Evolutionary conservation across 306 rosid species (phyloP).

Genomic region (Vigna angularis): DNA sequence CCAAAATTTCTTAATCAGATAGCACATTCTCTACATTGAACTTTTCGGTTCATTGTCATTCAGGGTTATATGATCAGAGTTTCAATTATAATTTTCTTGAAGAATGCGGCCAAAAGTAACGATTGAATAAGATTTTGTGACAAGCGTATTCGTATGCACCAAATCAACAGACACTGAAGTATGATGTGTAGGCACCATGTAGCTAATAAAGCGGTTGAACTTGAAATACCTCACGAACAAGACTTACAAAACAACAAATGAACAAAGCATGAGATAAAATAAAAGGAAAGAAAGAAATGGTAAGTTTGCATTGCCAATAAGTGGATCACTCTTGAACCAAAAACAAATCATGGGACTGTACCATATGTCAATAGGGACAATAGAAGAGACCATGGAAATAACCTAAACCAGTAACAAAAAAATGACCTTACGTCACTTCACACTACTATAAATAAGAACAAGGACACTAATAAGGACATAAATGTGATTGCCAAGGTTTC

Average conservation of each 20-base stretch:
- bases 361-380: neutral
- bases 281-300: neutral
- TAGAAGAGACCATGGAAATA: neutral
- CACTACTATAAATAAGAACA: neutral
- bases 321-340: neutral
- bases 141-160: neutral
- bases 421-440: neutral
- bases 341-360: neutral
- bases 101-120: neutral
- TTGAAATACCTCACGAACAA: neutral
- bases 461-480: neutral
- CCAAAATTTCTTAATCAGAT: constrained; percentile 3
- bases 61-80: constrained; percentile 10
- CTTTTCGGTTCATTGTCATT: neutral
- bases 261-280: neutral
- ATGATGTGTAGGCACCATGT: neutral
- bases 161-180: constrained; percentile 3
- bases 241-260: constrained; percentile 4
- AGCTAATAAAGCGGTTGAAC: constrained; percentile 22
- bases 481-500: neutral
- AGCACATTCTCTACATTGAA: neutral
- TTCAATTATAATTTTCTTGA: constrained; percentile 10
- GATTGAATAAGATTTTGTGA: neutral
- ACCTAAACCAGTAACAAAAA: neutral
- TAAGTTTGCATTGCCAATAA: neutral